Base-by-base conservation (phyloP, 2,329 filamentous ascomycete genomes). In the Juglanconis juglandina region DNA sequence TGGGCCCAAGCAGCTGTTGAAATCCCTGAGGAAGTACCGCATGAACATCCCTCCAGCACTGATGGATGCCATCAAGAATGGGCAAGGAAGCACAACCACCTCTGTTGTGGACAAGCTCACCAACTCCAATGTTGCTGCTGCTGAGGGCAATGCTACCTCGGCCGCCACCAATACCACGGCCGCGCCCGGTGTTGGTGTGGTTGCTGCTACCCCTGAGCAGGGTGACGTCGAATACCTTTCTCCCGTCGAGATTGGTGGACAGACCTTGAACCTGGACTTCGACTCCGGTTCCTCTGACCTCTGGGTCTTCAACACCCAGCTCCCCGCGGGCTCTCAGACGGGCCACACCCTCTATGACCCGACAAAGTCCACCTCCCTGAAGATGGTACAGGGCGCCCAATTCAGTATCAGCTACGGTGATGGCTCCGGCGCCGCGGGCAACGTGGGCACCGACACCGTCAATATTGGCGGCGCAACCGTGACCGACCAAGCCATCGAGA, bases 251-350 rank as follows among this genome's bases (percentile, higher is more conserved):
- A 82, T 92, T 64, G 89, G 89, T 62, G 87, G 86, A 5, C 88
- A 91, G 74, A 81, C 79, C 4, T 68, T 92, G 60, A 84, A 86
- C 68, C 75, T 92, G 70, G 85, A 90, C 71, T 90, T 92, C 69
- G 89, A 92, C 73, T 88, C 87, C n/a, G 89, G 89, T 59, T 91
- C 88, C 2, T 83, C 88, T 11, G 89, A 91, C 72, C 79, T 90
- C 76, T 92, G 88, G 88, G 83, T 89, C 30, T 89, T 91, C 76
- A 89, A 83, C 75, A 85, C 83, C 14, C 70, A 80, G 58, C 80
- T 91, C 42, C 69, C 80, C 1, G 57, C 74, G 1, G 60, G 69
- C 5, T 64, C 76, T 50, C 78, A 77, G 42, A 68, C 70, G 34
- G 79, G 79, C 44, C 88, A 89, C 73, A 67, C 66, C 9, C 56